phyloP scores from a whole-genome alignment of 1,139 yeast genomes.

The Sugiyamaella paludigena region DNA sequence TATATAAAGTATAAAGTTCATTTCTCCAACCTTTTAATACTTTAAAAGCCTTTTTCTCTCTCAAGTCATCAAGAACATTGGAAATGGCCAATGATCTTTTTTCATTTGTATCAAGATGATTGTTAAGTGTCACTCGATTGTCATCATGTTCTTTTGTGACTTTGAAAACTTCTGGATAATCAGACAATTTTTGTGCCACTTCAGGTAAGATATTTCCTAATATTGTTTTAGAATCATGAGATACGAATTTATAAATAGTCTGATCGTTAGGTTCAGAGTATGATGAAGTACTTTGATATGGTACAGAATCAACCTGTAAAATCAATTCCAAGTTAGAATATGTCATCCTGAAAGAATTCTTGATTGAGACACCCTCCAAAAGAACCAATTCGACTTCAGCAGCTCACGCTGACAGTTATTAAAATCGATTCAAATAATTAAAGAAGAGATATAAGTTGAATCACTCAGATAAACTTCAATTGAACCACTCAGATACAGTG shows the following conservation, averaged over 20 bases:
- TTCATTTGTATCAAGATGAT: constrained; percentile 45
- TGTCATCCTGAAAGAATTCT: constrained; percentile 4
- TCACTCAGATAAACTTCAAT: no score
- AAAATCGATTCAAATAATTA: background rate
- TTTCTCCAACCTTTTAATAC: constrained; percentile 78
- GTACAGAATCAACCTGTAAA: constrained; percentile 51
- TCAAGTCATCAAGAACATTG: constrained; percentile 47
- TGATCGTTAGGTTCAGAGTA: constrained; percentile 35
- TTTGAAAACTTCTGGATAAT: constrained; percentile 37
- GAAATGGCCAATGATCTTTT: constrained; percentile 49
- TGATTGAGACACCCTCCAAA: no score
- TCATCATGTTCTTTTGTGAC: constrained; percentile 35
- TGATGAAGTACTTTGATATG: constrained; percentile 36
- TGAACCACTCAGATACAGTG: no score
- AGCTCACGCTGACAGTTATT: no score
- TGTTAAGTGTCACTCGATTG: constrained; percentile 41
- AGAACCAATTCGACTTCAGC: no score
- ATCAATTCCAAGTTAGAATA: constrained; percentile 36
- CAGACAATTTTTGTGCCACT: constrained; percentile 45
- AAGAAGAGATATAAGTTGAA: no score
- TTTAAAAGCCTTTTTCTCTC: constrained; percentile 40
- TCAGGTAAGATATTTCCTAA: constrained; percentile 55
- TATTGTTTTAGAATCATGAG: constrained; percentile 49
- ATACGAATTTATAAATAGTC: constrained; percentile 40
- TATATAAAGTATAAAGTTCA: constrained; percentile 74